Evolutionary conservation across 1,139 yeast species (phyloP).

Genomic region (Nakaseomyces glabratus): DNA sequence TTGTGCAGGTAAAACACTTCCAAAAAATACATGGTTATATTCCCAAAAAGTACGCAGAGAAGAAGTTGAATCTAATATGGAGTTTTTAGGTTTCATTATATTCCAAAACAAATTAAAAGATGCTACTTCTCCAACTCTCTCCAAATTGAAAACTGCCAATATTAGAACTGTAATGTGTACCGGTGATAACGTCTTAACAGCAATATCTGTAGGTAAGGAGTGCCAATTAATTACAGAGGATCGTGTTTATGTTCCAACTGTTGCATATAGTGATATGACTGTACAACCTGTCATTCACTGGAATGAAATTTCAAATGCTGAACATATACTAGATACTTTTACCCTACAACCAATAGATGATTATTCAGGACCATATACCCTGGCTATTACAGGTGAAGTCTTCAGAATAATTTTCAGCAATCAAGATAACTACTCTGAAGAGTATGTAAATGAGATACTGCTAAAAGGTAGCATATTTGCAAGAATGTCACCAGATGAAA

Average conservation of each 20-base stretch:
- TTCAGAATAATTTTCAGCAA: conserved; percentile 65
- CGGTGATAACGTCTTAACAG: conserved; percentile 91
- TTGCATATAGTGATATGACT: conserved; percentile 28
- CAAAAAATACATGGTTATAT: conserved; percentile 36
- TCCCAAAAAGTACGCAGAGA: conserved; percentile 45
- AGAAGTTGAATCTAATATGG: conserved; percentile 56
- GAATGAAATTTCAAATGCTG: conserved; percentile 56
- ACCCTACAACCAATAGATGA: conserved; percentile 47
- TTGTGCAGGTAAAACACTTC: conserved; percentile 61
- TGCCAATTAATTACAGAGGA: conserved; percentile 52
- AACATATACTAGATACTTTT: conserved; percentile 46
- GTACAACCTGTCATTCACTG: conserved; percentile 40
- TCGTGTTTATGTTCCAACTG: conserved; percentile 61
- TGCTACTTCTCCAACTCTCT: conserved; percentile 54
- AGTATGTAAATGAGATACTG: conserved; percentile 48
- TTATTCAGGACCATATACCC: conserved; percentile 39
- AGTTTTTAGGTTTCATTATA: conserved; percentile 77
- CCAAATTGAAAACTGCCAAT: conserved; percentile 50
- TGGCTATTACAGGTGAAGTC: conserved; percentile 90
- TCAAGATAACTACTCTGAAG: conserved; percentile 33
- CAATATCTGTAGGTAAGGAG: conserved; percentile 85
- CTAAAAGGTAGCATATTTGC: conserved; percentile 77
- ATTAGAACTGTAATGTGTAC: conserved; percentile 93
- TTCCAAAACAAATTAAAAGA: conserved; percentile 84
- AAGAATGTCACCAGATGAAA: conserved; percentile 98